phyloP scores from a whole-genome alignment of 1,284 basidiomycete genomes.

The Tylopilus sp. region DNA sequence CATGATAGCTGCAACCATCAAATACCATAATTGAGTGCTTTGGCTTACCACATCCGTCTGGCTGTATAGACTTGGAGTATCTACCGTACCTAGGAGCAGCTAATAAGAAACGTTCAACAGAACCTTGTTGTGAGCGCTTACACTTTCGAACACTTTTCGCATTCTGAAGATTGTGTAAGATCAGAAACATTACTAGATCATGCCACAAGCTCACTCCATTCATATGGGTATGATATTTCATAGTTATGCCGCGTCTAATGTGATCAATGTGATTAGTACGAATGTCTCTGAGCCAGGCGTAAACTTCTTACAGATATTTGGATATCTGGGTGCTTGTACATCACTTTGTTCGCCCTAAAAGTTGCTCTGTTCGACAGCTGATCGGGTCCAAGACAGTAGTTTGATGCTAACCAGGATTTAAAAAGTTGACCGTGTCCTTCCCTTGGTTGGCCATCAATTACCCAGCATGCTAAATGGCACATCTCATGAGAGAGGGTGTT shows the following conservation, averaged over 20 bases:
- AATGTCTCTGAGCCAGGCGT: constrained; percentile 11
- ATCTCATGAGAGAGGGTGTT: constrained; percentile 84
- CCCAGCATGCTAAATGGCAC: constrained; percentile 84
- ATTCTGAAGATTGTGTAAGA: constrained; percentile 42
- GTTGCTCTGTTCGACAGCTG: neutral
- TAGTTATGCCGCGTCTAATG: constrained; percentile 70
- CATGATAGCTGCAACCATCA: neutral
- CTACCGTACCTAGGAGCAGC: constrained; percentile 59
- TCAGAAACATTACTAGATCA: too few species aligned
- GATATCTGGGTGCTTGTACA: constrained; percentile 60
- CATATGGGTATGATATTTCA: constrained; percentile 71
- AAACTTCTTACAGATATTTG: constrained; percentile 55
- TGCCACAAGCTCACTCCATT: constrained; percentile 67
- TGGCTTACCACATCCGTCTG: constrained; percentile 58
- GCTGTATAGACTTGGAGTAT: constrained; percentile 71
- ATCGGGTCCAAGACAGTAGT: neutral
- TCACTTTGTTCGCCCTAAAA: constrained; percentile 61
- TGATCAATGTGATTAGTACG: constrained; percentile 28
- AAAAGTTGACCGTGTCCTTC: constrained; percentile 69
- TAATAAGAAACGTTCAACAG: constrained; percentile 2
- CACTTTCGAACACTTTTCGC: constrained; percentile 63
- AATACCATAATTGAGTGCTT: neutral
- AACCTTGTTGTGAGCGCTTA: constrained; percentile 33
- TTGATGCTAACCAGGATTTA: constrained; percentile 57
- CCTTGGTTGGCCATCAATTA: constrained; percentile 61